Evolutionary conservation across 495 filamentous ascomycete species (phyloP).

Genomic region (Elasticomyces elasticus): DNA sequence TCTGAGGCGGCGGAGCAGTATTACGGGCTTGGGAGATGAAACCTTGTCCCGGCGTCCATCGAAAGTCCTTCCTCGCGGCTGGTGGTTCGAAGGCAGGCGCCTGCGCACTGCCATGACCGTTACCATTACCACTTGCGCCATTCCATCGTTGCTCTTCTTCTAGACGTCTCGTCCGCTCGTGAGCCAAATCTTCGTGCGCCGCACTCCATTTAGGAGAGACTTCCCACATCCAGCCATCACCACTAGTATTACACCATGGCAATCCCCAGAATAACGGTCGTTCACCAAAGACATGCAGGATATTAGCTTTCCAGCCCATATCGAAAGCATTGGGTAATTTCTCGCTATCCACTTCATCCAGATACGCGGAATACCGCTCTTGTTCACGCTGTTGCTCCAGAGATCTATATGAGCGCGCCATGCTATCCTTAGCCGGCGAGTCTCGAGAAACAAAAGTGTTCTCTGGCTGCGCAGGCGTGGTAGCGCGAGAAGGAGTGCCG

Average conservation of each 20-base stretch:
- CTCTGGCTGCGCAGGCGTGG: constrained; percentile 15
- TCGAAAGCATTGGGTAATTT: constrained; percentile 90
- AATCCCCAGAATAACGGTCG: constrained; percentile 60
- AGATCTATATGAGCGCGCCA: constrained; percentile 55
- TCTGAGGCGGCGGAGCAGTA: background rate
- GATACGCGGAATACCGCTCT: constrained; percentile 73
- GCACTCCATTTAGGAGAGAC: constrained; percentile 44
- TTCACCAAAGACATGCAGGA: constrained; percentile 74
- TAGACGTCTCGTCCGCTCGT: constrained; percentile 18
- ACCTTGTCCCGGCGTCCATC: constrained; percentile 18
- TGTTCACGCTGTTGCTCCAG: constrained; percentile 61
- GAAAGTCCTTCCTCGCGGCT: constrained; percentile 5
- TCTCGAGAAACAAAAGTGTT: constrained; percentile 17
- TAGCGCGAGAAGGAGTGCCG: background rate
- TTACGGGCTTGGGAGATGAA: constrained; percentile 12
- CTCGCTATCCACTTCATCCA: constrained; percentile 76
- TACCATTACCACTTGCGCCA: constrained; percentile 15
- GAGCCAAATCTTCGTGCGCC: constrained; percentile 25
- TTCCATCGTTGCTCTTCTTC: constrained; percentile 22
- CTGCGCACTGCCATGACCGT: constrained; percentile 20
- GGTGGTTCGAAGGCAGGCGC: background rate
- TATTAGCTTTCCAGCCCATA: constrained; percentile 67
- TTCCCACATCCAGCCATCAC: constrained; percentile 96
- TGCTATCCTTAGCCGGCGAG: constrained; percentile 40
- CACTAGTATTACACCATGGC: constrained; percentile 73